These are phyloP conservation scores for Quillaja saponaria DNA, from an alignment of 306 rosid species.

Conservation along the genomic window DNA sequence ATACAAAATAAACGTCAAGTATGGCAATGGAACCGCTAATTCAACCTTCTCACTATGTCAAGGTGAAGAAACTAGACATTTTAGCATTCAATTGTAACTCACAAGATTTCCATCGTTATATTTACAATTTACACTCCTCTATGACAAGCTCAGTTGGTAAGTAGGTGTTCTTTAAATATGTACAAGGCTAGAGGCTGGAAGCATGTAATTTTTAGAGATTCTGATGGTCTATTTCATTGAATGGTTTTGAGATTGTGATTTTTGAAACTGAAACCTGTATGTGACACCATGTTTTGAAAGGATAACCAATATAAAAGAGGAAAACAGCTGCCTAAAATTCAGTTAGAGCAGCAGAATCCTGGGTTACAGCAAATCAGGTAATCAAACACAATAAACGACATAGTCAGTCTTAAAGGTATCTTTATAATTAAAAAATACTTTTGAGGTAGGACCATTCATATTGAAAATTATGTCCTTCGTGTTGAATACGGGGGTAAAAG, in stretches of 20 bases:
- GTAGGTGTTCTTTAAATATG: no score
- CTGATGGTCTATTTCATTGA: no score
- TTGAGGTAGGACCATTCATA: slow-evolving; percentile 28
- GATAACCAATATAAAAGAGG: not conserved
- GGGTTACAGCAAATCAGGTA: slow-evolving; percentile 10
- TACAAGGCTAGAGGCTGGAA: no score
- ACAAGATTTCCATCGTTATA: not conserved
- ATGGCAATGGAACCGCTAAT: slow-evolving; percentile 42
- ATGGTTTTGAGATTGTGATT: no score
- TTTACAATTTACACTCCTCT: no score
- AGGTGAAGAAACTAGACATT: slow-evolving; percentile 73
- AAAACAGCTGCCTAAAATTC: not conserved
- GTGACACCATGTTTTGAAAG: not conserved
- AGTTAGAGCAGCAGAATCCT: not conserved
- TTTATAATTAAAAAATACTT: not conserved
- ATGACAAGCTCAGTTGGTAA: no score
- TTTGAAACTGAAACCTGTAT: not conserved
- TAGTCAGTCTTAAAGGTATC: slow-evolving; percentile 25
- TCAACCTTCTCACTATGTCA: slow-evolving; percentile 60
- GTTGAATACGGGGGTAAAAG: slow-evolving; percentile 18
- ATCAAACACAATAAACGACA: not conserved
- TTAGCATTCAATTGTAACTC: slow-evolving; percentile 50
- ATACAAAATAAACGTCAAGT: slow-evolving; percentile 43
- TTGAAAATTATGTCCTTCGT: slow-evolving; percentile 7
- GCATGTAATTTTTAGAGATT: no score